Evolutionary conservation across 2,329 filamentous ascomycete species (phyloP).

Genomic region (Epichloe amarillans): DNA sequence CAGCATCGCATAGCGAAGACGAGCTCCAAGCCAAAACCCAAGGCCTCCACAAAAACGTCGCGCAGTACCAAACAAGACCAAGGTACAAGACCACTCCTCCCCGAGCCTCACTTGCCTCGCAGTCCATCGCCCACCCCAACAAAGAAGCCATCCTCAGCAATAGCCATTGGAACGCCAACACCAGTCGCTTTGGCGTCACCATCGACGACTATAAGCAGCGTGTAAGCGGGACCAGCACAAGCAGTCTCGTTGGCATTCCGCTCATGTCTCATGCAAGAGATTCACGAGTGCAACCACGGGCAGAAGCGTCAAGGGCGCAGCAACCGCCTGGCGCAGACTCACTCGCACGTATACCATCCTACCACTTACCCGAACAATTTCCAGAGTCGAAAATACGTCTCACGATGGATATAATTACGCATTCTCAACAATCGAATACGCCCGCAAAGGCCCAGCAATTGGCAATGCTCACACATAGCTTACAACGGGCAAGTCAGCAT

Average conservation of each 20-base stretch:
- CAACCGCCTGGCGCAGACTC: neutral
- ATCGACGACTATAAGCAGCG: neutral
- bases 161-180: neutral
- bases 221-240: neutral
- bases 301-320: neutral
- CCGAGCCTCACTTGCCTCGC: neutral
- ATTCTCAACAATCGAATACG: neutral
- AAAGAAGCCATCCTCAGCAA: neutral
- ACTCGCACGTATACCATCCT: too few species aligned
- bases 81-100: too few species aligned
- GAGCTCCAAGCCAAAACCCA: neutral
- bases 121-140: neutral
- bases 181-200: neutral
- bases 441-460: neutral
- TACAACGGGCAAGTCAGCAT: neutral
- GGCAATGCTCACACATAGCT: neutral
- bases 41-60: neutral
- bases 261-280: neutral
- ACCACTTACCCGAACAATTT: neutral
- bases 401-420: conserved; percentile 1
- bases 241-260: neutral
- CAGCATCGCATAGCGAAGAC: neutral
- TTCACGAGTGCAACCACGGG: neutral
- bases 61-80: neutral
- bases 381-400: conserved; percentile 2